Evolutionary conservation across 2,329 filamentous ascomycete genomes (phyloP).

Genomic region (Escovopsis sp.): DNA sequence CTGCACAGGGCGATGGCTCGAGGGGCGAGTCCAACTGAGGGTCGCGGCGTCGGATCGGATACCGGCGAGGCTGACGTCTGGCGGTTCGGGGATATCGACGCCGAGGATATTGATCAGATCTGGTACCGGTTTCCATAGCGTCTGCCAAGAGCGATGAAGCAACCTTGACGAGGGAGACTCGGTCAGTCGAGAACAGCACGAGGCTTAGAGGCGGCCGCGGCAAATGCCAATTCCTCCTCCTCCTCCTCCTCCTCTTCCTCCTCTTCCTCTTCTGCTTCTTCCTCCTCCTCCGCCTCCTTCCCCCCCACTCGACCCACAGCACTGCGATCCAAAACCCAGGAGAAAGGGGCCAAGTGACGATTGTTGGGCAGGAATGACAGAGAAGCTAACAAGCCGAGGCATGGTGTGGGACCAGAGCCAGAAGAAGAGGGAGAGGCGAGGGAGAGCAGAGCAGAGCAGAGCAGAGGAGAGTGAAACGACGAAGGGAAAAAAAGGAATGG

Average conservation of each 20-base stretch:
- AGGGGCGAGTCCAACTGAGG: conserved; percentile 76
- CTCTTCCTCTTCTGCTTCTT: too few species aligned
- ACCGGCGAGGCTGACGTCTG: conserved; percentile 78
- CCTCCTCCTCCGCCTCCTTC: too few species aligned
- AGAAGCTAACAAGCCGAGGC: too few species aligned
- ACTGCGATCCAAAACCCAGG: too few species aligned
- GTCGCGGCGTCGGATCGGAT: conserved; percentile 79
- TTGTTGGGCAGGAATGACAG: too few species aligned
- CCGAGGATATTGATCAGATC: conserved; percentile 83
- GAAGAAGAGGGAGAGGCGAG: too few species aligned
- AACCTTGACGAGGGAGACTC: conserved; percentile 40
- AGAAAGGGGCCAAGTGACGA: too few species aligned
- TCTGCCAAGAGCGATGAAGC: conserved; percentile 72
- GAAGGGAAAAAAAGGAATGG: background rate
- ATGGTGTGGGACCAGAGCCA: too few species aligned
- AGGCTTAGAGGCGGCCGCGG: background rate
- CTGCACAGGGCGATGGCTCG: conserved; percentile 50
- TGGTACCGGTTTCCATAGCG: conserved; percentile 79
- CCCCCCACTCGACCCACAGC: too few species aligned
- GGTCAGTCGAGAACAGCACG: conserved; percentile 1
- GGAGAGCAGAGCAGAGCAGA: too few species aligned
- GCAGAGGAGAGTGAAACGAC: too few species aligned
- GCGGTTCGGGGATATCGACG: conserved; percentile 82
- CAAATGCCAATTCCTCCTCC: background rate
- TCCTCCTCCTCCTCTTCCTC: too few species aligned